Conservation (phyloP, 371 early-diverging fungal genomes). For the Mucor sp. region DNA sequence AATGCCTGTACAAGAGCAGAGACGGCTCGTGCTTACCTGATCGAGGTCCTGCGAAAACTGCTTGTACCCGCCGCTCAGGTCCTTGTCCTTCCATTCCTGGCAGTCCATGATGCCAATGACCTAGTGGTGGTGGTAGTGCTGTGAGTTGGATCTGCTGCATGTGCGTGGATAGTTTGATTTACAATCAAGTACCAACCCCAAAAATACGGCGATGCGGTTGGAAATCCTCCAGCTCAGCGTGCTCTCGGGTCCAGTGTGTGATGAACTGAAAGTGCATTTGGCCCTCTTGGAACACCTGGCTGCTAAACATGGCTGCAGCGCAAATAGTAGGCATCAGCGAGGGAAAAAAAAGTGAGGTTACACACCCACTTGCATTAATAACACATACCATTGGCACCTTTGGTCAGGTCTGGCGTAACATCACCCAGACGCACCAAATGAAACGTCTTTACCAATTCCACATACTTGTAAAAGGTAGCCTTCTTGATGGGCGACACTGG, state of each 20-base stretch:
- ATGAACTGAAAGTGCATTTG: conserved; percentile 78
- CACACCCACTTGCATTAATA: neutral
- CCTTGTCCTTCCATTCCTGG: conserved; percentile 66
- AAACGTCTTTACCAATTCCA: conserved; percentile 65
- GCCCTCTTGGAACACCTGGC: conserved; percentile 63
- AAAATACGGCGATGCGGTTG: conserved; percentile 77
- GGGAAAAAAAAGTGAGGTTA: neutral
- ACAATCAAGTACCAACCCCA: conserved; percentile 50
- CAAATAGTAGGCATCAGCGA: neutral
- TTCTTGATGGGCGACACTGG: conserved; percentile 77
- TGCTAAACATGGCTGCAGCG: conserved; percentile 26
- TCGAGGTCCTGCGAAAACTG: conserved; percentile 50
- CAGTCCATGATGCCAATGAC: conserved; percentile 87
- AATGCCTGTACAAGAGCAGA: too few relatives aligned
- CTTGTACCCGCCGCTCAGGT: conserved; percentile 63
- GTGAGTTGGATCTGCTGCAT: neutral
- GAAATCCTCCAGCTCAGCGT: conserved; percentile 72
- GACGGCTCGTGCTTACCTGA: neutral
- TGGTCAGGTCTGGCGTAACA: conserved; percentile 62
- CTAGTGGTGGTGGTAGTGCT: conserved; percentile 19
- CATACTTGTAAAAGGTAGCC: conserved; percentile 72
- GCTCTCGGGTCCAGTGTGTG: conserved; percentile 67
- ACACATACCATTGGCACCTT: conserved; percentile 50
- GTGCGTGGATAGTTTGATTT: conserved; percentile 12
- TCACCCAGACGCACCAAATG: conserved; percentile 59